A percentile compares a stretch with the other conserved stretches of the same genome.
These are phyloP conservation scores for Colletotrichum sansevieriae DNA, from an alignment of 2,329 filamentous ascomycete genomes.

Conservation along the genomic window DNA sequence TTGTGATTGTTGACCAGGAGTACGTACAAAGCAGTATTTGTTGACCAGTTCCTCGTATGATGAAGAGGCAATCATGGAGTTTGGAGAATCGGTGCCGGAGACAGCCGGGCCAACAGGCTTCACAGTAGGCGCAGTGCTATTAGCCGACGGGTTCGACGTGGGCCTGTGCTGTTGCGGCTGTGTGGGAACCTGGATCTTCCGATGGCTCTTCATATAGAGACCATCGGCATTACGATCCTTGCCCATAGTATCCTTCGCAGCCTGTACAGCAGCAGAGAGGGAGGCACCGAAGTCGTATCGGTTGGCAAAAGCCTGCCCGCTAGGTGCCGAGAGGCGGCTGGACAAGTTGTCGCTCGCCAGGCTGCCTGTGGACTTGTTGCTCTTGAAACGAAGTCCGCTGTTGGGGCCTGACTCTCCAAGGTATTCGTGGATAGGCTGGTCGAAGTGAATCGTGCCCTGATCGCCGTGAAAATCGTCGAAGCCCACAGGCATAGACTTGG, in stretches of 20 bases:
- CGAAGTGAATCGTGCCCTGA: constrained; percentile 69
- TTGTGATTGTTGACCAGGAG: constrained; percentile 55
- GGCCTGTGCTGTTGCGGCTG: constrained; percentile 38
- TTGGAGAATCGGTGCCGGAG: constrained; percentile 64
- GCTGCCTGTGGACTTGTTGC: constrained; percentile 73
- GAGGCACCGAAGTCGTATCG: constrained; percentile 98
- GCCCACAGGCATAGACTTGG: constrained; percentile 68
- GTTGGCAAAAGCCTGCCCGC: constrained; percentile 85
- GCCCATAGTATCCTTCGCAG: constrained; percentile 73
- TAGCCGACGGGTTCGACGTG: constrained; percentile 14
- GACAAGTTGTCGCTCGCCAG: constrained; percentile 73
- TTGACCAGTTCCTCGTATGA: constrained; percentile 97
- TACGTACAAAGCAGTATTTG: constrained; percentile 99
- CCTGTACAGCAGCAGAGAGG: constrained; percentile 83
- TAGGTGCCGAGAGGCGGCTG: constrained; percentile 65
- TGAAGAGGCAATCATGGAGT: constrained; percentile 77
- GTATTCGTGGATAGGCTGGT: constrained; percentile 71
- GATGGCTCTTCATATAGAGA: constrained; percentile 68
- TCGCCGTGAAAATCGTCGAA: constrained; percentile 78
- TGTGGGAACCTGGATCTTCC: constrained; percentile 50
- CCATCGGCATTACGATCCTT: constrained; percentile 65
- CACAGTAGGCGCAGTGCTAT: constrained; percentile 30
- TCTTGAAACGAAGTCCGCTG: constrained; percentile 75
- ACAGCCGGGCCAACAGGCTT: constrained; percentile 42
- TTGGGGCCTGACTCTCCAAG: constrained; percentile 72